Conservation (phyloP, 345 rosid genomes). For the Eutrema japonicum region DNA sequence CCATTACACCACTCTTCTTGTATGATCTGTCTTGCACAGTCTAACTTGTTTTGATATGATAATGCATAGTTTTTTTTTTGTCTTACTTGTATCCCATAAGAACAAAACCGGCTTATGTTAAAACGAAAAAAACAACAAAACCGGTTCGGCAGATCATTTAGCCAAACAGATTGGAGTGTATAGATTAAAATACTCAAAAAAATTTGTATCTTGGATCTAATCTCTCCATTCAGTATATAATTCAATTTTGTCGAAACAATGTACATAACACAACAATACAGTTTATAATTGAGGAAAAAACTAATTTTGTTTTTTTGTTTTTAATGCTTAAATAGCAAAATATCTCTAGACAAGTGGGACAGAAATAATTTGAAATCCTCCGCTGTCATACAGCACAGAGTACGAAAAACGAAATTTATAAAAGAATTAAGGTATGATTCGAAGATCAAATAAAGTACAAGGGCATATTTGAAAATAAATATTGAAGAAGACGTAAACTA, state of each 20-base stretch:
- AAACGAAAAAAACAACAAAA: background rate
- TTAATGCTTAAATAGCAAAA: slow-evolving; percentile 37
- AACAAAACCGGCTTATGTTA: background rate
- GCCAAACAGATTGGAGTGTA: background rate
- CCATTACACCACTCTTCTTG: slow-evolving; percentile 13
- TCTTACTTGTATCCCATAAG: background rate
- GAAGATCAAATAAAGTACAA: background rate
- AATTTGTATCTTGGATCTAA: background rate
- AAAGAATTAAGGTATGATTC: background rate
- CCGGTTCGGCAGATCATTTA: slow-evolving; percentile 4
- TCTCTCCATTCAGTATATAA: background rate
- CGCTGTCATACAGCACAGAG: slow-evolving; percentile 46
- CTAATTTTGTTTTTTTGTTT: background rate
- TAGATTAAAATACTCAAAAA: background rate
- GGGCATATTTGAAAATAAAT: slow-evolving; percentile 11
- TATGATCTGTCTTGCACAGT: slow-evolving; percentile 7
- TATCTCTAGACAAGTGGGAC: slow-evolving; percentile 41
- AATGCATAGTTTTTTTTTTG: background rate
- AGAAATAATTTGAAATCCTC: slow-evolving; percentile 37
- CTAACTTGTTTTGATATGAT: slow-evolving; percentile 5
- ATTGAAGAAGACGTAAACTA: slow-evolving; percentile 43
- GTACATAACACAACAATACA: slow-evolving; percentile 10
- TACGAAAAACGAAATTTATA: background rate
- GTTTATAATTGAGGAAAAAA: background rate
- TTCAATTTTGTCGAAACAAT: background rate